Percentiles rank a stretch among this genome's conserved stretches.
Conservation (phyloP, 2,329 filamentous ascomycete species). For the Ophiostoma himal-ulmi region DNA sequence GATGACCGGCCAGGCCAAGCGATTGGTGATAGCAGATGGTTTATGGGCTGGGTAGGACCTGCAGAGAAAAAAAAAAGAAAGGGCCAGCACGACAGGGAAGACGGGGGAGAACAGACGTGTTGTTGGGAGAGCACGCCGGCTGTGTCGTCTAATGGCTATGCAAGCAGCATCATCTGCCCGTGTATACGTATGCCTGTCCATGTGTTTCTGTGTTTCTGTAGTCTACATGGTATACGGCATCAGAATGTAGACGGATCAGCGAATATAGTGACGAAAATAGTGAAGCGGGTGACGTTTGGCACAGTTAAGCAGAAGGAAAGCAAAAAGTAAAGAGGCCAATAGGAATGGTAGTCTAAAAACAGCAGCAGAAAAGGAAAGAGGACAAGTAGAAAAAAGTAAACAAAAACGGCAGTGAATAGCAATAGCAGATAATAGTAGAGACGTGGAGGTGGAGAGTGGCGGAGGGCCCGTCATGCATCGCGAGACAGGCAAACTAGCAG, state of each 20-base stretch:
- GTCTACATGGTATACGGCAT: too few species aligned
- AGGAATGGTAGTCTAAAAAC: not conserved
- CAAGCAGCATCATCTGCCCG: not conserved
- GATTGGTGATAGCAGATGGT: constrained; percentile 1
- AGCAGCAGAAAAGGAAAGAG: not conserved
- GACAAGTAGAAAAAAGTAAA: not conserved
- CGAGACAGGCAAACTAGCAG: not conserved
- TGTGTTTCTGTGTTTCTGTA: not conserved
- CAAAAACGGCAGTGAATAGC: not conserved
- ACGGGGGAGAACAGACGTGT: not conserved
- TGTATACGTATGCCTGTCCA: not conserved
- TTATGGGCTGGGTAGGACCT: not conserved
- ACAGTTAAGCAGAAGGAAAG: not conserved
- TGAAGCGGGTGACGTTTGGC: not conserved
- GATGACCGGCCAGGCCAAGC: not conserved
- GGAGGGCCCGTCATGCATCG: not conserved
- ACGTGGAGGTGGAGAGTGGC: not conserved
- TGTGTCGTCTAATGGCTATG: not conserved
- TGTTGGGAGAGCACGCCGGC: not conserved
- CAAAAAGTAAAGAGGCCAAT: not conserved
- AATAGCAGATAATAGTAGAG: not conserved
- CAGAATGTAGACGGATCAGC: not conserved
- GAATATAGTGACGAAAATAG: not conserved
- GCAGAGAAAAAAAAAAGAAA: not conserved
- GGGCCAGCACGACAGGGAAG: not conserved